Conservation (phyloP, 768 basidiomycete genomes). For the Polyporus arcularius region DNA sequence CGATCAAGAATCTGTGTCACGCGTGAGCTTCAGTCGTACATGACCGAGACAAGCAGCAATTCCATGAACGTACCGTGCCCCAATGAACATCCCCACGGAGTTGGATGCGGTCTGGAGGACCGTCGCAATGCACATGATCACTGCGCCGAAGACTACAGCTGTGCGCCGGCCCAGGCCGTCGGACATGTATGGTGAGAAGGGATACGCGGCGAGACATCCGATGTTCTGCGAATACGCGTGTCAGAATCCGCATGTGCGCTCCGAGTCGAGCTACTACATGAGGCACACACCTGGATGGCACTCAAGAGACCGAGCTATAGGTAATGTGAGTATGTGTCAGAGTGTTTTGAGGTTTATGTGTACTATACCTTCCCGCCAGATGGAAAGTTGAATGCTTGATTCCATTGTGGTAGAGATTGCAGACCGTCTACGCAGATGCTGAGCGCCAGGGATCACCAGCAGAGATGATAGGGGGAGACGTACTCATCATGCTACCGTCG, state of each 20-base stretch:
- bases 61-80: slow-evolving; percentile 34
- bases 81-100: slow-evolving; percentile 46
- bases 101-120: slow-evolving; percentile 40
- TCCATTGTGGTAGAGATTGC: slow-evolving; percentile 41
- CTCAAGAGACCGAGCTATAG: slow-evolving; percentile 37
- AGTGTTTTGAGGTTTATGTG: neutral
- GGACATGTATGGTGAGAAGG: slow-evolving; percentile 42
- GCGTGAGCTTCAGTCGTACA: too few relatives aligned
- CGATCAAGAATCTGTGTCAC: slow-evolving; percentile 36
- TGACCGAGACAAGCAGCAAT: too few relatives aligned
- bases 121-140: slow-evolving; percentile 41
- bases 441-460: too few relatives aligned
- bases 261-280: too few relatives aligned
- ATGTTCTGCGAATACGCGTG: slow-evolving; percentile 33
- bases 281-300: slow-evolving; percentile 40
- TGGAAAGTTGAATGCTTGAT: slow-evolving; percentile 33
- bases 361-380: slow-evolving; percentile 29
- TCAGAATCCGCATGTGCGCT: neutral
- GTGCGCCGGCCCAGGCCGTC: slow-evolving; percentile 41
- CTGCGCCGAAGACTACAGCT: slow-evolving; percentile 40
- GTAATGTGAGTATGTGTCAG: neutral
- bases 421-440: slow-evolving; percentile 31
- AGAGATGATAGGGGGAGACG: neutral
- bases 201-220: slow-evolving; percentile 39
- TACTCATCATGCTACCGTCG: slow-evolving; percentile 44